These are phyloP conservation scores for Ilex aquifolium DNA, from an alignment of 257 asterid species.

Conservation along the genomic window DNA sequence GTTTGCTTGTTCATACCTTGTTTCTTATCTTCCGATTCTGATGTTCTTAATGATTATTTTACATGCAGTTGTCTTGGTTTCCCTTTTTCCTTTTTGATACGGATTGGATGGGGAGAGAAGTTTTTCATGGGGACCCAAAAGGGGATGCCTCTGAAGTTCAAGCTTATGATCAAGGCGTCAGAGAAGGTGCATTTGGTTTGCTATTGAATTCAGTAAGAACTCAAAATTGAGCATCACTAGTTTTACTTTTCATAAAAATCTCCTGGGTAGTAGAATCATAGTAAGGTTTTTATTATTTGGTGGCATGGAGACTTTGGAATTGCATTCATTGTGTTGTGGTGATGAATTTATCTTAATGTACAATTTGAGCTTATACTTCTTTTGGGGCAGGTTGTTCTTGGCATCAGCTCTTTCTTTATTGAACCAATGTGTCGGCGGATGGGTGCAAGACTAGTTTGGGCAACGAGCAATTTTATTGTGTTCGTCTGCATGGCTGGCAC, in stretches of 20 bases:
- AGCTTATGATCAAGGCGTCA: constrained; percentile 91
- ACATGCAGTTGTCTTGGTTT: constrained; percentile 84
- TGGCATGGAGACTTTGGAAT: not conserved
- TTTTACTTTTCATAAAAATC: constrained; percentile 9
- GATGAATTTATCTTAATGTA: too few relatives aligned
- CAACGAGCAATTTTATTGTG: constrained; percentile 74
- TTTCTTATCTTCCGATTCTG: constrained; percentile 1
- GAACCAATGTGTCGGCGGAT: constrained; percentile 85
- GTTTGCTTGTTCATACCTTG: not conserved
- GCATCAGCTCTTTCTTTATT: constrained; percentile 74
- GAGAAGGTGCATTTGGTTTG: constrained; percentile 99
- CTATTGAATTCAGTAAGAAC: constrained; percentile 99
- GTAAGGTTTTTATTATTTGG: constrained; percentile 9
- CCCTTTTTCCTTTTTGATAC: constrained; percentile 98
- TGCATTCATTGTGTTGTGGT: not conserved
- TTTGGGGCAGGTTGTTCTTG: constrained; percentile 74
- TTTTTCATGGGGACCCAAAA: constrained; percentile 90
- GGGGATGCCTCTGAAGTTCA: constrained; percentile 63
- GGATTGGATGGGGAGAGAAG: constrained; percentile 99
- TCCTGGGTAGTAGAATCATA: not conserved
- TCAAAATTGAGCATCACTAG: constrained; percentile 41
- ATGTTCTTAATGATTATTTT: constrained; percentile 11
- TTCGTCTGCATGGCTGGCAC: constrained; percentile 90
- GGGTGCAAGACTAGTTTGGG: constrained; percentile 89
- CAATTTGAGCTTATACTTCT: not conserved